Evolutionary conservation across 2,329 filamentous ascomycete species (phyloP).

Genomic region (Tolypocladium pustulatum): DNA sequence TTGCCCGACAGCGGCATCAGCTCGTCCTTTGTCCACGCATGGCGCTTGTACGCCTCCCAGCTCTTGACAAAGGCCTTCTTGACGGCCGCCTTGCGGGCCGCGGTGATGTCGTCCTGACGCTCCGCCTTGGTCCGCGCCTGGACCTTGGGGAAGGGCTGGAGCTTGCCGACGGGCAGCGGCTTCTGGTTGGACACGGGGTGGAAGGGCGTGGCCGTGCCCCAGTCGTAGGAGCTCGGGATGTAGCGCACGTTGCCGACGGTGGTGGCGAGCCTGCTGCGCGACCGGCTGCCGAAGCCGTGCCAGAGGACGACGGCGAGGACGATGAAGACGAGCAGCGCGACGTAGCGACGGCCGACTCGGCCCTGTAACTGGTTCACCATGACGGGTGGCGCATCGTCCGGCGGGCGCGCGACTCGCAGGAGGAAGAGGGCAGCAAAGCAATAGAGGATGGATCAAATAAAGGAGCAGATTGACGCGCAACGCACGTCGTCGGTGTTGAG

Average conservation of each 20-base stretch:
- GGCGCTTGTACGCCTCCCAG: slow-evolving; percentile 41
- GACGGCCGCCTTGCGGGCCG: slow-evolving; percentile 25
- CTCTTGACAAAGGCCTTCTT: slow-evolving; percentile 30
- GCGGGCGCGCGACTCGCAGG: not conserved
- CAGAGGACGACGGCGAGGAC: slow-evolving; percentile 16
- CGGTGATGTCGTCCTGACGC: slow-evolving; percentile 24
- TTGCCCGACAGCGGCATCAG: slow-evolving; percentile 37
- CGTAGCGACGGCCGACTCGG: slow-evolving; percentile 21
- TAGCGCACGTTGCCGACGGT: slow-evolving; percentile 9
- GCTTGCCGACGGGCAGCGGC: slow-evolving; percentile 22
- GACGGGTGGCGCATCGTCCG: slow-evolving; percentile 3
- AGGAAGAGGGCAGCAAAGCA: not conserved
- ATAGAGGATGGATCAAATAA: not conserved
- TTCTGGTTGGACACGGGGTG: slow-evolving; percentile 20
- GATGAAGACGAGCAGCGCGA: slow-evolving; percentile 17
- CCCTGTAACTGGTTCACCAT: slow-evolving; percentile 21
- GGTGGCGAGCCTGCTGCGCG: slow-evolving; percentile 8
- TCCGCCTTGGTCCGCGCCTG: slow-evolving; percentile 23
- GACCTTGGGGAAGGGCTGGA: slow-evolving; percentile 29
- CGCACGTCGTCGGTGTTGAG: not conserved
- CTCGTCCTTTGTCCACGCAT: slow-evolving; percentile 49
- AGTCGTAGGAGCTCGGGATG: slow-evolving; percentile 26
- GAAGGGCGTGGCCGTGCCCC: slow-evolving; percentile 21
- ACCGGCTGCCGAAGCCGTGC: slow-evolving; percentile 10
- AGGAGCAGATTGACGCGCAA: not conserved